Evolutionary conservation across 768 basidiomycete species (phyloP).

Genomic region (Fomitopsis pulvina): DNA sequence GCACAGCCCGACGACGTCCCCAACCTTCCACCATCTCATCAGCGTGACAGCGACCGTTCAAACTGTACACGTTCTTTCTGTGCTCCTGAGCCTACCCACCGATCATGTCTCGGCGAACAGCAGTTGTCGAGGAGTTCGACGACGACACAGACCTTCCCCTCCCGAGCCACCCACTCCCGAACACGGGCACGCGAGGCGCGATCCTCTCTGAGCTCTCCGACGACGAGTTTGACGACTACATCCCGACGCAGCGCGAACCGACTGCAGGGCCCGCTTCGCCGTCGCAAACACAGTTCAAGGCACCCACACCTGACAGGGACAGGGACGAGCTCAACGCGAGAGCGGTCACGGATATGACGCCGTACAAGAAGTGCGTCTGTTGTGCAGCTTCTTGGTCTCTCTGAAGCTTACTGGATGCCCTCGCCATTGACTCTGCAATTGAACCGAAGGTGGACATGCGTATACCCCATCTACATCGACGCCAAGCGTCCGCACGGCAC

Average conservation of each 20-base stretch:
- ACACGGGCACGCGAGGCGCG: constrained; percentile 64
- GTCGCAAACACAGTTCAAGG: constrained; percentile 25
- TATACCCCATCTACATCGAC: constrained; percentile 97
- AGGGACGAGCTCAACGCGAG: constrained; percentile 24
- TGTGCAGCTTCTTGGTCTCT: not conserved
- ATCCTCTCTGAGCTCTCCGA: constrained; percentile 76
- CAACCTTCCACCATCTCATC: not conserved
- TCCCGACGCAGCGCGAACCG: constrained; percentile 2
- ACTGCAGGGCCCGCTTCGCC: constrained; percentile 53
- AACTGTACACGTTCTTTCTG: no score
- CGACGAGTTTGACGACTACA: constrained; percentile 27
- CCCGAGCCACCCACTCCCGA: constrained; percentile 58
- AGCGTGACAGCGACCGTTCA: no score
- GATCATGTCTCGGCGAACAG: constrained; percentile 63
- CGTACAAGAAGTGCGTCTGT: constrained; percentile 69
- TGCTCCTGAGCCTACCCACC: not conserved
- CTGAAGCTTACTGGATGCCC: not conserved
- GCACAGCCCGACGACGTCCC: not conserved
- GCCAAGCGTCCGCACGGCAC: constrained; percentile 85
- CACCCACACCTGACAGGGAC: constrained; percentile 9
- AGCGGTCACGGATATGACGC: constrained; percentile 65
- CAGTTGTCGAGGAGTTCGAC: constrained; percentile 78
- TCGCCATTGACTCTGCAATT: not conserved
- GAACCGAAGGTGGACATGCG: constrained; percentile 81
- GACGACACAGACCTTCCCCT: constrained; percentile 91